Percentiles rank a stretch among this genome's conserved stretches.
Conservation (phyloP, 495 filamentous ascomycete species). For the Aspergillus coremiiformis region DNA sequence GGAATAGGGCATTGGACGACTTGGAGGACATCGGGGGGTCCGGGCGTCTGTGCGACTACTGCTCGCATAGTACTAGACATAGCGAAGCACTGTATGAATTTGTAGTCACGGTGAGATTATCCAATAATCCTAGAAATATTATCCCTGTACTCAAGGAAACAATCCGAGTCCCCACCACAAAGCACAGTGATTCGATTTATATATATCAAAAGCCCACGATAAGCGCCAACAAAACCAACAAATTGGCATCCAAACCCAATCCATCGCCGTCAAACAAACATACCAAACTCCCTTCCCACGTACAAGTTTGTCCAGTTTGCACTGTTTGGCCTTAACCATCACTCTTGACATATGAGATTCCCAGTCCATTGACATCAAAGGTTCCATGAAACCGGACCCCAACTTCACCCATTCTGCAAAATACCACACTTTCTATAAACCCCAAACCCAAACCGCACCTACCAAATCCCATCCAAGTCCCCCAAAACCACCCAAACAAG, state of each 20-base stretch:
- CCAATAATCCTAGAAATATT: neutral
- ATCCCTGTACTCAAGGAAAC: no score
- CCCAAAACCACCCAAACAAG: neutral
- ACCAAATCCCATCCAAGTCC: neutral
- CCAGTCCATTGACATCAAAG: neutral
- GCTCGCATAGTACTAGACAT: slow-evolving; percentile 33
- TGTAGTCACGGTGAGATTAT: no score
- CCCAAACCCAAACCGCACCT: neutral
- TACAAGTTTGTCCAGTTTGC: slow-evolving; percentile 6
- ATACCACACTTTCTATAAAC: neutral
- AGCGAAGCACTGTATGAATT: no score
- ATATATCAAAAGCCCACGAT: neutral
- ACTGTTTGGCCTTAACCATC: neutral
- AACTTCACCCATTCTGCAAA: no score
- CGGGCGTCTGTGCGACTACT: slow-evolving; percentile 29
- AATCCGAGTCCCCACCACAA: no score
- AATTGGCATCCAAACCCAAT: neutral
- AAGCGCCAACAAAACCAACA: neutral
- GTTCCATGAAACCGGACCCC: no score
- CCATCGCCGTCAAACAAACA: neutral
- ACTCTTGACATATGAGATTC: no score
- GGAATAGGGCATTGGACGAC: slow-evolving; percentile 32
- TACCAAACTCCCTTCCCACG: neutral
- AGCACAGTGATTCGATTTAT: no score
- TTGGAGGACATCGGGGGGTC: slow-evolving; percentile 32